These are phyloP conservation scores for Pseudozyma tsukubaensis DNA, from an alignment of 1,284 basidiomycete genomes.

Conservation along the genomic window DNA sequence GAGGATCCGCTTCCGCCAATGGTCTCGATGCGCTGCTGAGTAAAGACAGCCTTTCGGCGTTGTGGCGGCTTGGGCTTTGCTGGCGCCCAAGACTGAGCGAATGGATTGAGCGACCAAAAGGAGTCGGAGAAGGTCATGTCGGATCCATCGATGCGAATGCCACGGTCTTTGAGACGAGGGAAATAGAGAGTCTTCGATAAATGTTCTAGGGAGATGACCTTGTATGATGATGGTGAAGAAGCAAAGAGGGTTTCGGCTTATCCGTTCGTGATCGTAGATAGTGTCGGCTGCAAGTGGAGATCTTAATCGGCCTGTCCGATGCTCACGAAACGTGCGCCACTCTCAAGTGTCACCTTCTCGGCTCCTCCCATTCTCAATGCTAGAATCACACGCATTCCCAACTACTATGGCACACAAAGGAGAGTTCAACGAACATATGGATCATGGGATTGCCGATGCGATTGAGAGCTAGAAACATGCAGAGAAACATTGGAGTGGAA, in stretches of 20 bases:
- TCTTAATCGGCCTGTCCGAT: constrained; percentile 9
- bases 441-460: constrained; percentile 7
- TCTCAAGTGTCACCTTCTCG: no score
- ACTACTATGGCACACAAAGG: neutral
- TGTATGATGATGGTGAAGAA: constrained; percentile 12
- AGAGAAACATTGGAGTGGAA: constrained; percentile 3
- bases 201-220: no score
- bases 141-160: constrained; percentile 11
- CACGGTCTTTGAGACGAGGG: neutral
- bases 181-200: neutral
- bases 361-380: no score
- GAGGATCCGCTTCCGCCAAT: constrained; percentile 27
- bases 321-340: no score
- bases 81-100: constrained; percentile 16
- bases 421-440: neutral
- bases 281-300: constrained; percentile 3
- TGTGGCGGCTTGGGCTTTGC: constrained; percentile 8
- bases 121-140: constrained; percentile 34
- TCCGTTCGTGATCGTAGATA: constrained; percentile 24
- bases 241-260: constrained; percentile 2
- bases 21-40: constrained; percentile 41
- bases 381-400: no score
- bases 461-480: constrained; percentile 13
- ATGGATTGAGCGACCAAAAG: constrained; percentile 30
- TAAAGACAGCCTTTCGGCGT: constrained; percentile 20